Base-by-base conservation (phyloP, 192 early-diverging fungal genomes). In the Entophlyctis luteolus region DNA sequence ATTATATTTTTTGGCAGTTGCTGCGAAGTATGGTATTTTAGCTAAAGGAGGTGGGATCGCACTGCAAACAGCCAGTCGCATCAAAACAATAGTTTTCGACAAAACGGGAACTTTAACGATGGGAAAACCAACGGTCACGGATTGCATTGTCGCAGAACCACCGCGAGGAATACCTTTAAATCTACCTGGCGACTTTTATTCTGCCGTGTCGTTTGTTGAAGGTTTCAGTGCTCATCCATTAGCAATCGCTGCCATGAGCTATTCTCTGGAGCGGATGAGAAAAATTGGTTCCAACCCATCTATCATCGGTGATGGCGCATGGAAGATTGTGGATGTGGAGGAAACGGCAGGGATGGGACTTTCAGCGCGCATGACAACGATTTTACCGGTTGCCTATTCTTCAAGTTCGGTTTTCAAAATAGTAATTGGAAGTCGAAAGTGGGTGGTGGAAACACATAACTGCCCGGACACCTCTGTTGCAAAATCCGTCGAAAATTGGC, bases 1-100 rank as follows among this genome's bases (percentile, higher is more conserved):
- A 10, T 16, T 25, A 22, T 63, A 2, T 22, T 31, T 27, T 31
- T 49, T n/a, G 4, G 25, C 48, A 75, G 89, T 99, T 4, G 96
- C 93, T 22, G 95, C 96, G 5, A 86, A 93, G 67, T 76, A 93
- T 50, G 96, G 96, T 27, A 91, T 99, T 55, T 74, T 99, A 59
- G 92, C 90, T 34, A 89, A 89, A 57, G 89, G 89, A 6, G 91
- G 90, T 54, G 91, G 91, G 10, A 76, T 79, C 1, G 87, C 89
- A 1, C 72, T 93, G 0, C 87, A 93, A 72, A 81, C 74, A 76
- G 84, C 86, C 20, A 77, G 79, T 56, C 59, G 74, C 0, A 75
- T 90, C 8, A 72, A 70, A 27, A 82, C 80, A 22, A 82, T 93
- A 48, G 82, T 82, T 14, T 92, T 92, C 76, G 91, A 93, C 72